These are phyloP conservation scores for Monosporascus sp. DNA, from an alignment of 2,329 filamentous ascomycete genomes.

Conservation along the genomic window DNA sequence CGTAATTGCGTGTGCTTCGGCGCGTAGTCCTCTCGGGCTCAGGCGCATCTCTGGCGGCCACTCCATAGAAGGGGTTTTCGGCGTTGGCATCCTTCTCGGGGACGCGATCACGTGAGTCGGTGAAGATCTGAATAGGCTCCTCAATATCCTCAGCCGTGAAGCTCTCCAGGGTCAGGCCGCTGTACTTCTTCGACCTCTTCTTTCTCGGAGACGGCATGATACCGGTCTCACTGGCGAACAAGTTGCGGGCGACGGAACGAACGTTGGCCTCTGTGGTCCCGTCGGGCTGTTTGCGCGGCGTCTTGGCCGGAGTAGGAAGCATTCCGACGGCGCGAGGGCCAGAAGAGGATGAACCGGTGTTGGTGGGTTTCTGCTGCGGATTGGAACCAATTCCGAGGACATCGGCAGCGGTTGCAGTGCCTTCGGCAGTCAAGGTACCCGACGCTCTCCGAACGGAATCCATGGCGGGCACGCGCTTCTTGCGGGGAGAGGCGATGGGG, in stretches of 20 bases:
- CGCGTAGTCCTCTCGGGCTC: constrained; percentile 38
- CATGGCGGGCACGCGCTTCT: constrained; percentile 44
- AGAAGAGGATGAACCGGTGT: constrained; percentile 26
- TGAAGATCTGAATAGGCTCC: constrained; percentile 66
- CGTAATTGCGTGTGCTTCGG: constrained; percentile 50
- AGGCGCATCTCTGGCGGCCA: constrained; percentile 30
- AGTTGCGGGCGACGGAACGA: constrained; percentile 51
- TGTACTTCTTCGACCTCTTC: constrained; percentile 52
- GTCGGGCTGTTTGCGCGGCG: constrained; percentile 59
- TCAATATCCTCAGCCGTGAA: constrained; percentile 53
- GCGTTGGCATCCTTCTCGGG: constrained; percentile 60
- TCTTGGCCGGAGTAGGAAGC: constrained; percentile 76
- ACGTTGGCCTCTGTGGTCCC: constrained; percentile 47
- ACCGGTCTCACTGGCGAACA: constrained; percentile 57
- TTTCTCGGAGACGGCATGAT: constrained; percentile 56
- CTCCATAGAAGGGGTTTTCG: constrained; percentile 68
- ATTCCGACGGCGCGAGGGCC: constrained; percentile 42
- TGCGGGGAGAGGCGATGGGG: constrained; percentile 43
- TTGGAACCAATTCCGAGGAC: constrained; percentile 32
- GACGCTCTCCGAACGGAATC: constrained; percentile 45
- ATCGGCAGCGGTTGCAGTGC: constrained; percentile 37
- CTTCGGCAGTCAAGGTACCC: constrained; percentile 38
- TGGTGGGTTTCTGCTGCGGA: constrained; percentile 21
- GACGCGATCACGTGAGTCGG: constrained; percentile 72
- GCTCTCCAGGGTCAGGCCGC: constrained; percentile 50